Evolutionary conservation across 495 filamentous ascomycete species (phyloP).

Genomic region (Lichenothelia convexa): DNA sequence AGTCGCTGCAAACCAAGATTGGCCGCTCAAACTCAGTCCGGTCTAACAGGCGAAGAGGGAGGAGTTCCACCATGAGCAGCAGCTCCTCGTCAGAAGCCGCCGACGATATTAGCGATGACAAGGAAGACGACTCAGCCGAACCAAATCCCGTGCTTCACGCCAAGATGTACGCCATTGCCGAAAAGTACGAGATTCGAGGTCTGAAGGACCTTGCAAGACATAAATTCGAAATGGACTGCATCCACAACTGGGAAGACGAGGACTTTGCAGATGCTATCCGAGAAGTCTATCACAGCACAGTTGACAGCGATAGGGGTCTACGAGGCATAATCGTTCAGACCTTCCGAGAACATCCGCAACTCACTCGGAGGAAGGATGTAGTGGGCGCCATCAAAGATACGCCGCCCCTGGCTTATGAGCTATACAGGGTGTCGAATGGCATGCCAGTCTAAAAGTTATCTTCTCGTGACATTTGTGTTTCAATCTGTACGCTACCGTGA

Average conservation of each 20-base stretch:
- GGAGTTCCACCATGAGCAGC: no score
- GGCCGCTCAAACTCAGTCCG: no score
- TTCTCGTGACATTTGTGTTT: no score
- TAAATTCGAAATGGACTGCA: conserved; percentile 22
- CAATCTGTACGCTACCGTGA: no score
- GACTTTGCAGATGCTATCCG: conserved; percentile 24
- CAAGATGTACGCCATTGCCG: conserved; percentile 24
- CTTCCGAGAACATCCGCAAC: conserved; percentile 18
- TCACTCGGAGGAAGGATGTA: conserved; percentile 18
- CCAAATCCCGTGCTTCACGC: conserved; percentile 20
- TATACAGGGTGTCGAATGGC: conserved; percentile 16
- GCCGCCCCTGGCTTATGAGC: conserved; percentile 19
- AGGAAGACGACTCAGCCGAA: conserved; percentile 11
- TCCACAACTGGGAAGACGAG: conserved; percentile 13
- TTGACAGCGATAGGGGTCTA: conserved; percentile 23
- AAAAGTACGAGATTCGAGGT: conserved; percentile 23
- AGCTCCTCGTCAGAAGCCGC: no score
- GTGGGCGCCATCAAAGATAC: conserved; percentile 15
- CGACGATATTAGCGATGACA: no score
- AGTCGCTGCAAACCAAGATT: no score
- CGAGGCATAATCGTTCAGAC: conserved; percentile 21
- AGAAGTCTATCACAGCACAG: conserved; percentile 25
- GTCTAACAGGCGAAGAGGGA: no score
- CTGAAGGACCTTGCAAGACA: conserved; percentile 22
- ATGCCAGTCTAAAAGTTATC: conserved; percentile 9